Evolutionary conservation across 345 rosid species (phyloP).

Genomic region (Dipteronia sinensis): DNA sequence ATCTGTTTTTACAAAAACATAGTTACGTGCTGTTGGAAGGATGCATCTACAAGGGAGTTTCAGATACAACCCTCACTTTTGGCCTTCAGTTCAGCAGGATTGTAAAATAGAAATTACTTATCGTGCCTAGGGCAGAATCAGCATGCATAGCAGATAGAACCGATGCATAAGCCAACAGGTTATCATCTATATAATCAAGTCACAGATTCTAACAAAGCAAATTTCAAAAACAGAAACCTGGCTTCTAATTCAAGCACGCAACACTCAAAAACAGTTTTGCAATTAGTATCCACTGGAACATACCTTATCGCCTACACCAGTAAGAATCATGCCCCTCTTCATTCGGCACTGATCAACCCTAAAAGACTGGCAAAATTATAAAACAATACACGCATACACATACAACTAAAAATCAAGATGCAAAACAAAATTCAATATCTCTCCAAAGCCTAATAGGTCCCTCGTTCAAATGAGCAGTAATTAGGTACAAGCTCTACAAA

Average conservation of each 20-base stretch:
- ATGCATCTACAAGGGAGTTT: neutral
- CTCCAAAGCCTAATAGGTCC: neutral
- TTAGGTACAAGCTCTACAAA: too few relatives aligned
- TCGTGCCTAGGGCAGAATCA: too few relatives aligned
- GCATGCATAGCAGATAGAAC: neutral
- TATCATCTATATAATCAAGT: neutral
- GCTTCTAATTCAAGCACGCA: neutral
- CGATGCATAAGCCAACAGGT: neutral
- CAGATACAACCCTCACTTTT: too few relatives aligned
- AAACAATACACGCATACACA: too few relatives aligned
- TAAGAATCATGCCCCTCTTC: constrained; percentile 79
- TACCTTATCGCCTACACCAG: constrained; percentile 98
- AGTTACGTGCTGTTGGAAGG: neutral
- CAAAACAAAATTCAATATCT: neutral
- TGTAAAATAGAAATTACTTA: too few relatives aligned
- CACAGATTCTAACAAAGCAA: neutral
- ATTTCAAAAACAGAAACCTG: neutral
- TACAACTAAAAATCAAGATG: neutral
- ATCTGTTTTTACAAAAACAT: neutral
- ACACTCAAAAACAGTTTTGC: neutral
- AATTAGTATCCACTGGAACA: constrained; percentile 4
- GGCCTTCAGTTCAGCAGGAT: too few relatives aligned
- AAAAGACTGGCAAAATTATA: constrained; percentile 17
- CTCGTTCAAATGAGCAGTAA: too few relatives aligned
- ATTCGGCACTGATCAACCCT: constrained; percentile 84